phyloP scores from a whole-genome alignment of 2,329 filamentous ascomycete species.

The Xylariaceae sp. region DNA sequence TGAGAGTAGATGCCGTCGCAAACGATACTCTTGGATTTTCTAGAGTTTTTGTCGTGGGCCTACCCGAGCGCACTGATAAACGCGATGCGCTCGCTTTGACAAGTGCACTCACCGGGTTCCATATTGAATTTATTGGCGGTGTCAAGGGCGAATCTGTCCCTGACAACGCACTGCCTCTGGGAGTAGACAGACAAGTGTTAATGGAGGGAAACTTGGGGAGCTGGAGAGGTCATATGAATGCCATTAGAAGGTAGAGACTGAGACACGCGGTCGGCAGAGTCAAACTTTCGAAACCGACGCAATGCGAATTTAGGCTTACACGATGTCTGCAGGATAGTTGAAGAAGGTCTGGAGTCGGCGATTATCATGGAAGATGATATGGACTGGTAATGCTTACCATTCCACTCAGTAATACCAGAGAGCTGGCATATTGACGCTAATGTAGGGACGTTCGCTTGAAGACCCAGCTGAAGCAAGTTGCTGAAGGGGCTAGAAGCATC shows the following conservation, averaged over 20 bases:
- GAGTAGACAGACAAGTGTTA: conserved; percentile 36
- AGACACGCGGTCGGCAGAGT: too few relatives aligned
- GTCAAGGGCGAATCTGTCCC: conserved; percentile 48
- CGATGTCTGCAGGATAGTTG: conserved; percentile 39
- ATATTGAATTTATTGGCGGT: conserved; percentile 53
- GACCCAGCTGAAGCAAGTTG: conserved; percentile 42
- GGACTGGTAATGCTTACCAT: conserved; percentile 42
- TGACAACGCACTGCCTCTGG: conserved; percentile 51
- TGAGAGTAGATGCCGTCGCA: conserved; percentile 13
- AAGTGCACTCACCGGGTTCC: conserved; percentile 49
- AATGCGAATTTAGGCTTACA: background rate
- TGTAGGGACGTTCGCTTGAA: conserved; percentile 45
- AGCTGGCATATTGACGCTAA: background rate
- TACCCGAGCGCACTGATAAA: conserved; percentile 56
- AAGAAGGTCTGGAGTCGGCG: conserved; percentile 44
- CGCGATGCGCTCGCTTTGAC: conserved; percentile 55
- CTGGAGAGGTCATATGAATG: conserved; percentile 51
- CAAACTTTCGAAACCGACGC: conserved; percentile 1
- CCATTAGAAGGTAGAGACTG: conserved; percentile 37
- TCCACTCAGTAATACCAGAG: background rate
- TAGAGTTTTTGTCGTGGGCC: conserved; percentile 50
- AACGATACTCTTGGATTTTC: conserved; percentile 42
- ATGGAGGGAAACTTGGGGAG: conserved; percentile 48
- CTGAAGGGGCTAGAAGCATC: conserved; percentile 42
- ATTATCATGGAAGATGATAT: conserved; percentile 50